phyloP scores from a whole-genome alignment of 1,284 basidiomycete species.

The Ganoderma leucocontextum region DNA sequence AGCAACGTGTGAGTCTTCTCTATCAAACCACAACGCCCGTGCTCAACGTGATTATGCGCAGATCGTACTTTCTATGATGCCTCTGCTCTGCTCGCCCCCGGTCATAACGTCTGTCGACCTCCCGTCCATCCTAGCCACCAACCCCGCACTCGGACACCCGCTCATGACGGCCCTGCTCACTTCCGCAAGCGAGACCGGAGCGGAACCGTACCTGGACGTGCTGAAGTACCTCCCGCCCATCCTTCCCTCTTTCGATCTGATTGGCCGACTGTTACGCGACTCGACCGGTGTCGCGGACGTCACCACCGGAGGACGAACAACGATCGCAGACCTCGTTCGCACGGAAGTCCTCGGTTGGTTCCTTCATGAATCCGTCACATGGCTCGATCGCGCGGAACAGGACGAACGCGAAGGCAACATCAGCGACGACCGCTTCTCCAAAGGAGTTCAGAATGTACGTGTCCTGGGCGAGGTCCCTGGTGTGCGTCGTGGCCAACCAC shows the following conservation, averaged over 20 bases:
- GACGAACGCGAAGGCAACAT: slow-evolving; percentile 70
- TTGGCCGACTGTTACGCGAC: slow-evolving; percentile 72
- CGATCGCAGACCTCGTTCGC: slow-evolving; percentile 68
- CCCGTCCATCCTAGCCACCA: slow-evolving; percentile 67
- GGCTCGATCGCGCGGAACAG: slow-evolving; percentile 71
- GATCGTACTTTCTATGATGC: slow-evolving; percentile 49
- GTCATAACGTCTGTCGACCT: slow-evolving; percentile 74
- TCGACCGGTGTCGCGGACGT: slow-evolving; percentile 52
- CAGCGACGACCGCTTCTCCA: slow-evolving; percentile 75
- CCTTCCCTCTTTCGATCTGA: slow-evolving; percentile 74
- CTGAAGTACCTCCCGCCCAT: slow-evolving; percentile 68
- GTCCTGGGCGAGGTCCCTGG: background rate
- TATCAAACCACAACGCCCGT: slow-evolving; percentile 2
- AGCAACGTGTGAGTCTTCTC: slow-evolving; percentile 64
- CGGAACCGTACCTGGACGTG: slow-evolving; percentile 63
- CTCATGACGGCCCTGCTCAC: slow-evolving; percentile 64
- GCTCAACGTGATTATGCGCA: slow-evolving; percentile 28
- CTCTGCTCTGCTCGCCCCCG: slow-evolving; percentile 59
- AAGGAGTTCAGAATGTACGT: slow-evolving; percentile 74
- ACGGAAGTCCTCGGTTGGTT: slow-evolving; percentile 73
- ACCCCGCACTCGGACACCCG: slow-evolving; percentile 71
- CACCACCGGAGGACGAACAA: slow-evolving; percentile 54
- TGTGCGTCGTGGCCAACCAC: background rate
- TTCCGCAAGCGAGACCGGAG: slow-evolving; percentile 40
- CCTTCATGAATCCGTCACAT: slow-evolving; percentile 67